phyloP scores from a whole-genome alignment of 1,139 yeast species.

The Yamadazyma atmosphaerica region DNA sequence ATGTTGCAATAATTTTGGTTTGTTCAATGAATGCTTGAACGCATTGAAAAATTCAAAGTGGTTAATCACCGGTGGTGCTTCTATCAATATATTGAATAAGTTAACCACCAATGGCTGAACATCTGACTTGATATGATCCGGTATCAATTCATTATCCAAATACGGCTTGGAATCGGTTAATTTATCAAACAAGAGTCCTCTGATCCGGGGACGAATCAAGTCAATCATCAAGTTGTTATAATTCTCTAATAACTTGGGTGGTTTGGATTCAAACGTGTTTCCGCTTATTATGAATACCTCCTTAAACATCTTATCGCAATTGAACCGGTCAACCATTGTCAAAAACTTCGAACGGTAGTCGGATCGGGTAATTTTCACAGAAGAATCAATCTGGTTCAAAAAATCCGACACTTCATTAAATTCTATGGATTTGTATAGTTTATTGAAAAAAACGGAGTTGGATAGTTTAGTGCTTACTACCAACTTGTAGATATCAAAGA shows the following conservation, averaged over 20 bases:
- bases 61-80: slow-evolving; percentile 74
- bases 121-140: slow-evolving; percentile 1
- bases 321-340: background rate
- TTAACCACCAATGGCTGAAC: slow-evolving; percentile 56
- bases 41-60: slow-evolving; percentile 77
- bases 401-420: slow-evolving; percentile 4
- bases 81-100: slow-evolving; percentile 71
- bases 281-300: slow-evolving; percentile 43
- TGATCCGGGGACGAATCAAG: slow-evolving; percentile 38
- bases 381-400: background rate
- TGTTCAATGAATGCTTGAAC: slow-evolving; percentile 58
- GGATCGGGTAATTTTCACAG: background rate
- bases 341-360: slow-evolving; percentile 1
- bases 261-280: slow-evolving; percentile 21
- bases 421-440: background rate
- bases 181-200: slow-evolving; percentile 32
- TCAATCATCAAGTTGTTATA: slow-evolving; percentile 39
- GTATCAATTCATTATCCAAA: slow-evolving; percentile 21
- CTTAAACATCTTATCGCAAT: slow-evolving; percentile 24
- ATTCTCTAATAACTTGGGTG: slow-evolving; percentile 35
- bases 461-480: slow-evolving; percentile 23
- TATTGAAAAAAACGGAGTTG: slow-evolving; percentile 17
- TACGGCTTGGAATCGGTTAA: slow-evolving; percentile 32
- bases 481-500: slow-evolving; percentile 34
- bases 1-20: slow-evolving; percentile 33